phyloP scores from a whole-genome alignment of 306 rosid species.

The Vigna angularis region DNA sequence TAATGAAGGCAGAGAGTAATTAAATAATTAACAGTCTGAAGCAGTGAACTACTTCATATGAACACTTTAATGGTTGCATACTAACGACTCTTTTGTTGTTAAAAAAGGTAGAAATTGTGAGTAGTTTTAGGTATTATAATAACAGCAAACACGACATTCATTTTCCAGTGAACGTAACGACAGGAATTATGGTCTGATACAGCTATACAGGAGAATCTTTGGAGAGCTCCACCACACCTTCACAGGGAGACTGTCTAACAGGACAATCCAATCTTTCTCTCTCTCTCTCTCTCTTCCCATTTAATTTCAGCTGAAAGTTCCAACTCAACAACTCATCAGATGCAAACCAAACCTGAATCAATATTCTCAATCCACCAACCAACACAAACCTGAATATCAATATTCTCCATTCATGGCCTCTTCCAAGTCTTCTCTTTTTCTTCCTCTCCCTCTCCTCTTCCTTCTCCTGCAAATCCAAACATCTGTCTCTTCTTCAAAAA shows the following conservation, averaged over 20 bases:
- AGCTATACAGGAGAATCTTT: slow-evolving; percentile 17
- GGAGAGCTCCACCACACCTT: not conserved
- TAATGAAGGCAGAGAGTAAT: not conserved
- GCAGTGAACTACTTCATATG: not conserved
- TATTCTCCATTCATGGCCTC: slow-evolving; percentile 44
- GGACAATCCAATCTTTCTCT: slow-evolving; percentile 3
- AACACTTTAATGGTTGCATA: not conserved
- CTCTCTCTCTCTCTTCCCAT: not conserved
- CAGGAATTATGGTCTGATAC: slow-evolving; percentile 38
- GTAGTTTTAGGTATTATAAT: not conserved
- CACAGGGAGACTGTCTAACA: not conserved
- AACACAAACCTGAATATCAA: slow-evolving; percentile 28
- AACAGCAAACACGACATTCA: slow-evolving; percentile 24
- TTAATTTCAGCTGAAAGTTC: not conserved
- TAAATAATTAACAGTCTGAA: not conserved
- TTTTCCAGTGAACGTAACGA: slow-evolving; percentile 22
- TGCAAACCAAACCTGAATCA: not conserved
- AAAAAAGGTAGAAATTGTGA: too few relatives aligned
- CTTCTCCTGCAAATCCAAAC: slow-evolving; percentile 31
- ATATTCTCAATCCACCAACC: slow-evolving; percentile 32
- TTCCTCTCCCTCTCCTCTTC: slow-evolving; percentile 28
- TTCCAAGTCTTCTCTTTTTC: slow-evolving; percentile 3
- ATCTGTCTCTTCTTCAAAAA: slow-evolving; percentile 23
- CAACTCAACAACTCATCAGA: slow-evolving; percentile 22
- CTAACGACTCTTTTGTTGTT: not conserved